These are phyloP conservation scores for Alternaria triticina DNA, from an alignment of 2,329 filamentous ascomycete species.

Conservation along the genomic window DNA sequence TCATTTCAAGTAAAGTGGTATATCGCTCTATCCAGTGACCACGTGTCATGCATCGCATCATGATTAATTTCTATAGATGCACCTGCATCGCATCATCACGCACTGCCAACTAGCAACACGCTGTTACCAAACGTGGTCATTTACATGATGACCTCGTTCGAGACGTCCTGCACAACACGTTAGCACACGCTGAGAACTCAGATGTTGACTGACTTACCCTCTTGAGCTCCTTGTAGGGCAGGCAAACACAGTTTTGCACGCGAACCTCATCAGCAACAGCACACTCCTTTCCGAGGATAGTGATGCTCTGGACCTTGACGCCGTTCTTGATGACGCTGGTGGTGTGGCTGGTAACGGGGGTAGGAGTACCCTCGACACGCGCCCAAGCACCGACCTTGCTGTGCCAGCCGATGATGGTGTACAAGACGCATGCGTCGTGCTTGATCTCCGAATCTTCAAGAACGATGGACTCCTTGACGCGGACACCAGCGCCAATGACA, in stretches of 20 bases:
- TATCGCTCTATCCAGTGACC: slow-evolving; percentile 12
- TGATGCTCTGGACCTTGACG: slow-evolving; percentile 98
- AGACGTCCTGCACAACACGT: slow-evolving; percentile 69
- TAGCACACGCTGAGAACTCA: neutral
- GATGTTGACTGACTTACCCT: slow-evolving; percentile 66
- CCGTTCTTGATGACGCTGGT: slow-evolving; percentile 98
- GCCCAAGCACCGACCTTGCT: slow-evolving; percentile 98
- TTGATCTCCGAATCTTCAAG: slow-evolving; percentile 95
- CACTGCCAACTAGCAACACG: neutral
- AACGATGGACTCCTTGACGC: slow-evolving; percentile 95
- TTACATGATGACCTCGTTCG: slow-evolving; percentile 92
- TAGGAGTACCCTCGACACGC: slow-evolving; percentile 93
- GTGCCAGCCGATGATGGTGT: slow-evolving; percentile 96
- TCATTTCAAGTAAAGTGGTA: slow-evolving; percentile 1
- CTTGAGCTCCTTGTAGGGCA: slow-evolving; percentile 98
- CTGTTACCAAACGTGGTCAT: neutral
- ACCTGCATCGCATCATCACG: neutral
- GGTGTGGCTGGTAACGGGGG: slow-evolving; percentile 82
- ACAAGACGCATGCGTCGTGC: slow-evolving; percentile 93
- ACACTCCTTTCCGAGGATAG: slow-evolving; percentile 96
- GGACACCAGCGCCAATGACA: slow-evolving; percentile 81
- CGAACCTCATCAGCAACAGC: slow-evolving; percentile 90
- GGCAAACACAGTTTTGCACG: slow-evolving; percentile 96
- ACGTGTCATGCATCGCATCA: slow-evolving; percentile 6
- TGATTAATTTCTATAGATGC: slow-evolving; percentile 14